Evolutionary conservation across 1,139 yeast species (phyloP), one percentile per base, ranked within the genome.

Genomic region (Tardiomyces digboiensis): DNA sequence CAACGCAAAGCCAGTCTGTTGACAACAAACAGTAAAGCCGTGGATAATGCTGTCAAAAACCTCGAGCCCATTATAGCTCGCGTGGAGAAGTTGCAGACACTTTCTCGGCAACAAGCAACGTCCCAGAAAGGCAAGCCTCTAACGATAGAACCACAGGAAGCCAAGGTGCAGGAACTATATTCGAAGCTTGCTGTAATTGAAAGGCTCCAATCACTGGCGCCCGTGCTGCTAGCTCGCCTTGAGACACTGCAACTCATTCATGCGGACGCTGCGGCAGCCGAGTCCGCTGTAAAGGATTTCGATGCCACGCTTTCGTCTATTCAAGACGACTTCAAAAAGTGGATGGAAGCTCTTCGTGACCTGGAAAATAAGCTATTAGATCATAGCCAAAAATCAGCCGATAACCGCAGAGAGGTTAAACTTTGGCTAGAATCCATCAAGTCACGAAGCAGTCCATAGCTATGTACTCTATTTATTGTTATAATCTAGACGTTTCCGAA

Each of bases 251-350:
- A 70, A 46, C 58, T 56, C 0, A 61, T 76, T 2, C 82, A 78
- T 53, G 52, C 67, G 5, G 73, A 70, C 36, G 71, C 81, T 37
- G 68, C 72, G 42, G 79, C 75, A 47, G 78, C 84, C 1, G 65
- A 78, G 29, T 65, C 62, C 42, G 58, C 76, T 14, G 72, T 82
- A 47, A 64, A 68, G 41, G 76, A 76, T 47, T 48, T 77, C 29
- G 78, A 76, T 43, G 44, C 49, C 7, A 52, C 56, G 39, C 52
- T 89, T 39, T 41, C 18, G 19, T 73, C 81, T 0, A 95, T 82
- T 53, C 78, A 72, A 52, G 67, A 65, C 1, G 45, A 51, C 1
- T 51, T 58, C 6, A 66, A 67, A 18, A 68, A 58, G 3, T 59
- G 53, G 18, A 59, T 57, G 0, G 61, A 52, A 1, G 60, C 70